phyloP scores from a whole-genome alignment of 176 grass and related monocot species.

The Ensete glaucum region DNA sequence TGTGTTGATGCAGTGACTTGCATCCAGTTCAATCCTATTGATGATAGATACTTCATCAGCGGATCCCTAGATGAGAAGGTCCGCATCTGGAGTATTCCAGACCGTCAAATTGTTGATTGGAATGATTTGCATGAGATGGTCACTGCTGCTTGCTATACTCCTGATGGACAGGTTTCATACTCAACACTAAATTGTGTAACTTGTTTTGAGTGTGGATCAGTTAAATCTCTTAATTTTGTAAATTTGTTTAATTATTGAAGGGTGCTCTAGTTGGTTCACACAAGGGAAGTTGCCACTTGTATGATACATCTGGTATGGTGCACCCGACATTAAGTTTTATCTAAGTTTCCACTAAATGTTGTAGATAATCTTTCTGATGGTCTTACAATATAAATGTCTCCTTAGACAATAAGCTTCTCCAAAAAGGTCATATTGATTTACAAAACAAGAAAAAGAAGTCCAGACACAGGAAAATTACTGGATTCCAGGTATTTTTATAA shows the following conservation, averaged over 20 bases:
- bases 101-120: conserved; percentile 5
- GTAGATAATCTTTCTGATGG: neutral
- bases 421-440: conserved; percentile 68
- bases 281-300: conserved; percentile 84
- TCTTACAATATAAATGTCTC: neutral
- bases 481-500: conserved; percentile 68
- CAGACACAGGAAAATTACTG: conserved; percentile 90
- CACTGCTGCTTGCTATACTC: conserved; percentile 9
- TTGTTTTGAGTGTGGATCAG: conserved; percentile 1
- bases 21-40: conserved; percentile 17
- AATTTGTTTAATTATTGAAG: conserved; percentile 33
- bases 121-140: conserved; percentile 12
- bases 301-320: conserved; percentile 78
- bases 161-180: conserved; percentile 16
- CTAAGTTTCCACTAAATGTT: neutral
- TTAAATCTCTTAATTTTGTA: conserved; percentile 6
- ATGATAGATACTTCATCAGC: conserved; percentile 12
- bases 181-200: neutral
- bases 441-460: conserved; percentile 97
- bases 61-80: conserved; percentile 19
- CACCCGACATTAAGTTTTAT: neutral
- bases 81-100: conserved; percentile 13
- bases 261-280: conserved; percentile 78
- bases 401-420: conserved; percentile 87
- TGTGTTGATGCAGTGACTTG: conserved; percentile 21